Evolutionary conservation across 176 grass and related monocot species (phyloP).

Genomic region (Aegilops tauschii): DNA sequence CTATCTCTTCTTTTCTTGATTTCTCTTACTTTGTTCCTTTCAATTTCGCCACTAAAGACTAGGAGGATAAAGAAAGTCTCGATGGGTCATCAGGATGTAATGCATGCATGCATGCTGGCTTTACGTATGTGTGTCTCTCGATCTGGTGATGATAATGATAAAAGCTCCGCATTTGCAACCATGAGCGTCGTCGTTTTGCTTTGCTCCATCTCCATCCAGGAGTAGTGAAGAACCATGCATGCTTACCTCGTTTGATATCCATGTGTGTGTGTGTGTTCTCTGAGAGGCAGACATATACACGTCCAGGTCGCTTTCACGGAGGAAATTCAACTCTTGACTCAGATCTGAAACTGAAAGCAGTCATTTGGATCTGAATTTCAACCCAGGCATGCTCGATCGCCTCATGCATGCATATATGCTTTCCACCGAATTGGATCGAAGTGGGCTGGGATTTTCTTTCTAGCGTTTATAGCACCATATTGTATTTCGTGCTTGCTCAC

Average conservation of each 20-base stretch:
- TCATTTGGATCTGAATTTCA: slow-evolving; percentile 13
- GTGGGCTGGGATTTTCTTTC: no score
- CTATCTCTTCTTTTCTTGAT: neutral
- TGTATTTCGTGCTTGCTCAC: neutral
- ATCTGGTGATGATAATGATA: slow-evolving; percentile 12
- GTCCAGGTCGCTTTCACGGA: slow-evolving; percentile 19
- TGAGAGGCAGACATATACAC: neutral
- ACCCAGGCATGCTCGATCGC: neutral
- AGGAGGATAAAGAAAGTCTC: neutral
- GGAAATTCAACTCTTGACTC: neutral
- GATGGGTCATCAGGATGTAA: neutral
- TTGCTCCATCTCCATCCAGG: neutral
- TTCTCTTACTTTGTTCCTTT: neutral
- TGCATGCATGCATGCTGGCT: neutral
- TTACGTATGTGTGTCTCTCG: slow-evolving; percentile 13
- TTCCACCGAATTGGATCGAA: no score
- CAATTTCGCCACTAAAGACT: slow-evolving; percentile 16
- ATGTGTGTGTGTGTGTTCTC: neutral
- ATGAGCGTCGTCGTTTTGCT: slow-evolving; percentile 22
- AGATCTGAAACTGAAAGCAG: neutral
- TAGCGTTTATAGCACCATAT: neutral
- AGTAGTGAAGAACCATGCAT: neutral
- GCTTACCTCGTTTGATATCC: neutral
- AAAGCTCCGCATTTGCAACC: slow-evolving; percentile 19
- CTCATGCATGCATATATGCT: neutral